Evolutionary conservation across 2,329 filamentous ascomycete species (phyloP), one percentile per base, ranked within the genome.

Genomic region (Alternaria burnsii): DNA sequence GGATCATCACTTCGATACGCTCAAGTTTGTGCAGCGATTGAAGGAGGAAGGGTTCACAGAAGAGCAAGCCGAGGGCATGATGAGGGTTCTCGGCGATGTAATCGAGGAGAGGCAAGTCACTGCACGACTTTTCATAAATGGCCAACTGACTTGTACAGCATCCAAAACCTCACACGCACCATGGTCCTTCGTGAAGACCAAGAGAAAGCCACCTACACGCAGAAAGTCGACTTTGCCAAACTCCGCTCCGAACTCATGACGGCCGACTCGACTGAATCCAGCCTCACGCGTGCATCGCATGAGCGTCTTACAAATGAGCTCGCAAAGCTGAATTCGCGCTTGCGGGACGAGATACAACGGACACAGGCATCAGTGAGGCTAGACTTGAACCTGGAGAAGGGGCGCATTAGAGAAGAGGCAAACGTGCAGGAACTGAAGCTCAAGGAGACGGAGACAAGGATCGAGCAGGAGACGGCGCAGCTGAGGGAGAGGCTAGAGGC

Each of bases 161-260:
- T 99, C 71, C 94, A 97, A 78, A 98, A 98, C 80, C 86, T 99
- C 51, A 98, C 94, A 0, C 89, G 94, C 66, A 98, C 94, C 16
- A 99, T 99, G 95, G 95, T 99, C 42, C 87, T 97, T 47, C 92
- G 94, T 74, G 95, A 99, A 82, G 95, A 97, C 81, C 88, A 92
- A 64, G 91, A 92, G 73, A 91, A 92, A 75, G 90, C 91, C 28
- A 88, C 86, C 12, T 90, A 90, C 72, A 89, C 87, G 3, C 88
- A 98, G 78, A 98, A 98, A 80, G 95, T 98, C 65, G 95, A 99
- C 81, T 98, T 99, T 76, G 94, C 94, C 62, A 97, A 98, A 83
- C 88, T 98, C 43, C 92, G 95, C 68, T 96, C 93, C 58, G 95
- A 99, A 80, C 88, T 99, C 22, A 87, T 97, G 22, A 94, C 93